Evolutionary conservation across 2,329 filamentous ascomycete genomes (phyloP), one percentile per base, ranked within the genome.

Genomic region (Pseudocercospora fuligena): DNA sequence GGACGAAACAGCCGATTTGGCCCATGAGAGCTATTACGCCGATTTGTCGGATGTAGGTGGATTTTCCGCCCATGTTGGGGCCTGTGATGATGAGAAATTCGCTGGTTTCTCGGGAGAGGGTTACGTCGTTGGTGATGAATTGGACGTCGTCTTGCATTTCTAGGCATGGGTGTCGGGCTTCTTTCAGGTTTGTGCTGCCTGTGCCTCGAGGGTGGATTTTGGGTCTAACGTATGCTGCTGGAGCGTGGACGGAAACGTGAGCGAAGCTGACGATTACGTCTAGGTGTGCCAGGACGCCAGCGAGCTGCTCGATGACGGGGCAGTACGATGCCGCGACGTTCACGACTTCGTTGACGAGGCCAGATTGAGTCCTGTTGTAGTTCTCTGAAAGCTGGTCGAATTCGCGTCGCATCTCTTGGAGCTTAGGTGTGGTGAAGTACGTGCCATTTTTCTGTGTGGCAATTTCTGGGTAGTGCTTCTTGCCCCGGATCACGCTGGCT

Each of bases 401-500:
- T 74, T 99, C 94, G 61, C 94, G 88, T 33, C 95, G 90, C 74
- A 94, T 87, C 27, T 89, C 86, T 75, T 93, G 90, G 73, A 99
- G 84, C 33, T 86, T 89, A 62, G 88, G 89, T 3, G 95, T 99
- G 0, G 95, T 98, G 80, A 99, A 99, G 82, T 95, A 99, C 63
- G 98, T 95, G 51, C 95, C 95, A 78, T 97, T 99, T 85, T 99
- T 99, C 81, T 98, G 95, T 0, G 96, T 99, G 0, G 94, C 97
- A 78, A 93, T 97, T 79, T 99, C 95, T 74, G 94, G 91, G 74
- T 98, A 99, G 59, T 89, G 85, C 66, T 88, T 89, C 77, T 95
- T 97, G 80, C 96, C 96, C 68, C 95, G 90, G 73, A 99, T 99
- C 74, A 92, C 96, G 16, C 91, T 90, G 1, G 95, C 93, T 82